These are phyloP conservation scores for Leccinum fibrillosum DNA, from an alignment of 768 basidiomycete genomes.

Conservation along the genomic window DNA sequence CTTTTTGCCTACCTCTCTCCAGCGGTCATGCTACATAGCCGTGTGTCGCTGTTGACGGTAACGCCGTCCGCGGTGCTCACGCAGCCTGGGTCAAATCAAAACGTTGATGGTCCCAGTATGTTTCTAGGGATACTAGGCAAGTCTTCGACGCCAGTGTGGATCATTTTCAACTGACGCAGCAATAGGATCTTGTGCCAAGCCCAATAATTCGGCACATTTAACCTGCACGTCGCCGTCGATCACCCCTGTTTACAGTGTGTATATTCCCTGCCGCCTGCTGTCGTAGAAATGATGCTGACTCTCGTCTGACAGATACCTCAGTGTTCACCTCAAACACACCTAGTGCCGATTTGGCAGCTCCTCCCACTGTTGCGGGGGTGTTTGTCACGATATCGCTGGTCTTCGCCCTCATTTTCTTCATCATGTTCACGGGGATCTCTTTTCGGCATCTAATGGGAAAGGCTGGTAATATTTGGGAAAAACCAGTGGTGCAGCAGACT, in stretches of 20 bases:
- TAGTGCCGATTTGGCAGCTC: conserved; percentile 52
- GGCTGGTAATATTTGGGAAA: conserved; percentile 47
- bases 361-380: conserved; percentile 55
- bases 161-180: not conserved
- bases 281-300: not conserved
- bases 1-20: conserved; percentile 72
- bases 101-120: conserved; percentile 64
- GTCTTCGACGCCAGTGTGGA: conserved; percentile 7
- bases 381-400: conserved; percentile 62
- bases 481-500: conserved; percentile 51
- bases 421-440: conserved; percentile 62
- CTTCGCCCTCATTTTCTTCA: conserved; percentile 58
- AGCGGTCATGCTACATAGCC: conserved; percentile 51
- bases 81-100: conserved; percentile 28
- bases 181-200: conserved; percentile 65
- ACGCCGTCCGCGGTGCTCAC: conserved; percentile 49
- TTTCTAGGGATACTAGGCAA: conserved; percentile 68
- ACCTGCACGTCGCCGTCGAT: conserved; percentile 56
- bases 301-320: conserved; percentile 50
- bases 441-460: conserved; percentile 64
- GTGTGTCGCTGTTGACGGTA: conserved; percentile 64
- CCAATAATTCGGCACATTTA: conserved; percentile 44
- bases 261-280: not conserved
- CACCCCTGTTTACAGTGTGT: conserved; percentile 61
- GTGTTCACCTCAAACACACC: conserved; percentile 58